A percentile compares a stretch with the other conserved stretches of the same genome.
Conservation (phyloP, 306 rosid species). For the Trichosanthes cucumerina region DNA sequence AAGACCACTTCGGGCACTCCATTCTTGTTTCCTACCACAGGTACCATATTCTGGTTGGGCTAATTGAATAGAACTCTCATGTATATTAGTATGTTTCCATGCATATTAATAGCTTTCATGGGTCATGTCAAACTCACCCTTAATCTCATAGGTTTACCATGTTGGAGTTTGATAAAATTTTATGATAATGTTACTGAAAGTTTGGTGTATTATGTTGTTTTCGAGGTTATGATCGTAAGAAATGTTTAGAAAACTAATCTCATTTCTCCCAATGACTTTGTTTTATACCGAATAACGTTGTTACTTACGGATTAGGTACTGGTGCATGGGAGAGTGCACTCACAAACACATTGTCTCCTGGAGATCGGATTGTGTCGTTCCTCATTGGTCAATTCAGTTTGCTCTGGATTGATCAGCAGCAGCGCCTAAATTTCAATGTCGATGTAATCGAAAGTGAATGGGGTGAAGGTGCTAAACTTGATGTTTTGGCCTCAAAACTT, state of each 20-base stretch:
- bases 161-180: not conserved
- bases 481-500: constrained; percentile 70
- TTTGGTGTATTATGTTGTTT: not conserved
- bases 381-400: constrained; percentile 96
- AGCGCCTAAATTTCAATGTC: constrained; percentile 85
- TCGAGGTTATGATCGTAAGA: not conserved
- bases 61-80: not conserved
- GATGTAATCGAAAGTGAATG: constrained; percentile 95
- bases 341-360: constrained; percentile 92
- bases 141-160: not conserved
- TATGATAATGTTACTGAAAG: not conserved
- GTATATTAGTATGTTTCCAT: not conserved
- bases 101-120: no score
- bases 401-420: constrained; percentile 99
- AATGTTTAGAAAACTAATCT: not conserved
- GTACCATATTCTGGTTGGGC: constrained; percentile 24
- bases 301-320: constrained; percentile 51
- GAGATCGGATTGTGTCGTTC: constrained; percentile 81
- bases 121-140: not conserved
- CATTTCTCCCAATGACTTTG: not conserved
- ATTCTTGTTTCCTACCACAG: constrained; percentile 91
- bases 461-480: constrained; percentile 94
- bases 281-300: not conserved
- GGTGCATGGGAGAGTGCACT: constrained; percentile 99
- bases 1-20: constrained; percentile 87